These are phyloP conservation scores for Apiospora marii DNA, from an alignment of 2,329 filamentous ascomycete species.

Conservation along the genomic window DNA sequence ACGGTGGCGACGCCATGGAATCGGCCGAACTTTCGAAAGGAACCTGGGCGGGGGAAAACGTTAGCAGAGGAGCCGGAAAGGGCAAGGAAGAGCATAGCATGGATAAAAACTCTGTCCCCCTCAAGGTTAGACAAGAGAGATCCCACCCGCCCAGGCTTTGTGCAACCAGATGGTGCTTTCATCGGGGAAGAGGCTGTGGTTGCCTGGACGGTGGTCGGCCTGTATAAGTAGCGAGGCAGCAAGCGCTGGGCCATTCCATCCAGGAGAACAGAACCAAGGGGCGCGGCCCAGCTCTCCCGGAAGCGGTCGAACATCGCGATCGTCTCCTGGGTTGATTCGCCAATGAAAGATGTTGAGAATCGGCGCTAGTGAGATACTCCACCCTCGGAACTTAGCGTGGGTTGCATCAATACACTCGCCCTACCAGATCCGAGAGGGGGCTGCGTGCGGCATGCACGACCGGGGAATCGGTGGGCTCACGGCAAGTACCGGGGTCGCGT, in stretches of 20 bases:
- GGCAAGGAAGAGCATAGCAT: slow-evolving; percentile 15
- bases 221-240: background rate
- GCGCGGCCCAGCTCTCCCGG: background rate
- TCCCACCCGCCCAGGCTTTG: slow-evolving; percentile 23
- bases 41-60: background rate
- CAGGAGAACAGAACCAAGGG: background rate
- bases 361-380: background rate
- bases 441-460: background rate
- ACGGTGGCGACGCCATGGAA: slow-evolving; percentile 9
- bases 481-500: no score
- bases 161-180: no score
- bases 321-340: background rate
- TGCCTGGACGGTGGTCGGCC: background rate
- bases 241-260: background rate
- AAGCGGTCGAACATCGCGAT: background rate
- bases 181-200: background rate
- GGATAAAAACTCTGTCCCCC: slow-evolving; percentile 3
- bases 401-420: background rate
- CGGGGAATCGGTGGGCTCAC: background rate
- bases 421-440: slow-evolving; percentile 2
- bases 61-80: background rate
- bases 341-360: background rate
- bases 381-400: background rate
- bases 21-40: slow-evolving; percentile 1
- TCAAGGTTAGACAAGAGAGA: slow-evolving; percentile 15